These are phyloP conservation scores for Colletotrichum paranaense DNA, from an alignment of 2,329 filamentous ascomycete species.

Conservation along the genomic window DNA sequence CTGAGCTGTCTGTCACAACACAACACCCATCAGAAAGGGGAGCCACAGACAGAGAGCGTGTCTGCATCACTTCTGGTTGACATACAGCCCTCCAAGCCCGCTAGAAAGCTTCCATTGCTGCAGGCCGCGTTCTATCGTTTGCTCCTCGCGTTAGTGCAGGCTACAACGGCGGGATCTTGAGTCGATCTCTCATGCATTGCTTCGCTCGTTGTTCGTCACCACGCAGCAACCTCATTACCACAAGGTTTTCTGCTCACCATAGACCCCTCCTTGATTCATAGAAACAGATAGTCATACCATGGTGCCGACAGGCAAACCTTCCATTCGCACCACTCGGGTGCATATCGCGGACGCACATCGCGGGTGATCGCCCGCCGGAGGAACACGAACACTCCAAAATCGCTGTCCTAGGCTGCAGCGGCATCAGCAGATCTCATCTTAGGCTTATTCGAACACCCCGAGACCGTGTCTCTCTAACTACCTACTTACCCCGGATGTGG, in stretches of 20 bases:
- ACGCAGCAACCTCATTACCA: neutral
- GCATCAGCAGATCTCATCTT: neutral
- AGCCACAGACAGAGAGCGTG: neutral
- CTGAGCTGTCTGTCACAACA: neutral
- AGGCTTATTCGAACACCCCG: neutral
- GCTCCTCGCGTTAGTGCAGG: neutral
- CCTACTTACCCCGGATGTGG: neutral
- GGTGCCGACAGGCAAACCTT: neutral
- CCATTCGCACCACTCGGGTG: neutral
- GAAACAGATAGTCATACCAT: neutral
- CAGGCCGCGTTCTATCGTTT: conserved; percentile 15
- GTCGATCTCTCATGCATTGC: neutral
- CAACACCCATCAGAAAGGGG: neutral
- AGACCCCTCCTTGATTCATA: neutral
- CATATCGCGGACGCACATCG: conserved; percentile 3
- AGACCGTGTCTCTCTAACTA: neutral
- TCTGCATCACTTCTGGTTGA: neutral
- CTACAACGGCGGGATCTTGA: neutral
- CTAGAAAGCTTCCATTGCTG: conserved; percentile 28
- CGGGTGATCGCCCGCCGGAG: neutral
- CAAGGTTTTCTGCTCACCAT: neutral
- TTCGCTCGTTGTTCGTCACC: neutral
- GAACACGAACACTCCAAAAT: neutral
- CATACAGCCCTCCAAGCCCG: conserved; percentile 11
- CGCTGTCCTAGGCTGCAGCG: neutral